A percentile compares a stretch with the other conserved stretches of the same genome.
These are phyloP conservation scores for Entelexis sorbosivorans DNA, from an alignment of 1,139 yeast species.

Conservation along the genomic window DNA sequence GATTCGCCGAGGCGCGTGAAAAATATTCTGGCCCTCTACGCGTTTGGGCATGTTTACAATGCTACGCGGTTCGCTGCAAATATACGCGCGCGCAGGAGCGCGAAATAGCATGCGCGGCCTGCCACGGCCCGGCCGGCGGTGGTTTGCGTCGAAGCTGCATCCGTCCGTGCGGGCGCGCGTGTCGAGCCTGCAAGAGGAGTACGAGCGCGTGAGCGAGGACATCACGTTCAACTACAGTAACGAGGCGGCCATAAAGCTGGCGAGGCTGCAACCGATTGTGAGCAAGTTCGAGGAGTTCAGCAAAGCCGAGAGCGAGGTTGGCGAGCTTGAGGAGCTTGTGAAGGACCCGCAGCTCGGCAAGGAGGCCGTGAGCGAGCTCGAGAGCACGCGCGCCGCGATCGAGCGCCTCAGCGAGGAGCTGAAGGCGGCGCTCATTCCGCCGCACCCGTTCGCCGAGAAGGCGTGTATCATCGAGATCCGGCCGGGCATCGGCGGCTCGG, in stretches of 20 bases:
- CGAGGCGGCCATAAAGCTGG: conserved; percentile 45
- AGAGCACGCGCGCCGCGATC: conserved; percentile 26
- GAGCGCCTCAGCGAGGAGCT: conserved; percentile 32
- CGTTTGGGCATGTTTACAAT: no score
- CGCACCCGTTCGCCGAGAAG: conserved; percentile 63
- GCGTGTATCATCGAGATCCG: conserved; percentile 75
- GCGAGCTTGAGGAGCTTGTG: conserved; percentile 32
- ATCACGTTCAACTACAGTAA: conserved; percentile 45
- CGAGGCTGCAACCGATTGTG: conserved; percentile 45
- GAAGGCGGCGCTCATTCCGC: conserved; percentile 55
- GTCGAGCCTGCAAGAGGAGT: conserved; percentile 41
- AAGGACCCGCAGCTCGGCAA: conserved; percentile 33
- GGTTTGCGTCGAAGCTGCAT: conserved; percentile 33
- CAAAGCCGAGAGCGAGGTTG: conserved; percentile 26
- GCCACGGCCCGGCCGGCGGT: neutral
- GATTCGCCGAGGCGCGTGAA: no score
- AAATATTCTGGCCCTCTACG: no score
- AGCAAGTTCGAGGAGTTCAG: conserved; percentile 44
- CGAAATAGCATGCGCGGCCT: neutral
- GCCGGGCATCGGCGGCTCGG: conserved; percentile 96
- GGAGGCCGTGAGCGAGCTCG: conserved; percentile 36
- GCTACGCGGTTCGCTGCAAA: neutral
- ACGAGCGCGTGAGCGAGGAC: conserved; percentile 38
- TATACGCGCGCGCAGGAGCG: neutral
- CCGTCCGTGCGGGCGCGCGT: conserved; percentile 60